A percentile compares a stretch with the other conserved stretches of the same genome.
phyloP scores from a whole-genome alignment of 257 asterid genomes.

The Forsythia viridissima region DNA sequence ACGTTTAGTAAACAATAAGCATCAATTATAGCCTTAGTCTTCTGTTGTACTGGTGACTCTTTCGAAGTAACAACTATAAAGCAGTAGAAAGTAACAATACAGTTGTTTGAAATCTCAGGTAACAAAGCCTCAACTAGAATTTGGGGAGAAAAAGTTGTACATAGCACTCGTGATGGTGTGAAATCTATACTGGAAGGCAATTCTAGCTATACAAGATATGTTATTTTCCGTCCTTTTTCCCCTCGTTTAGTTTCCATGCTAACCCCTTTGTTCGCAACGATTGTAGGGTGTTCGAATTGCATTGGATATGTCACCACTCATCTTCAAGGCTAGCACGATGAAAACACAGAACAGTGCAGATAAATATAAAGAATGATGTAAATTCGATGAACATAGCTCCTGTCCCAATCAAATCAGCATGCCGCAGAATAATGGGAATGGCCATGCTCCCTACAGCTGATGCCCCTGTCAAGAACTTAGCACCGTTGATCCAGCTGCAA shows the following conservation, averaged over 20 bases:
- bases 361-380: conserved; percentile 85
- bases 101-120: background rate
- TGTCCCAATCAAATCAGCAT: conserved; percentile 74
- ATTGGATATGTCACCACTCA: conserved; percentile 61
- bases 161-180: background rate
- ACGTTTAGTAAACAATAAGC: no score
- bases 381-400: conserved; percentile 97
- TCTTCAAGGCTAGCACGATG: conserved; percentile 94
- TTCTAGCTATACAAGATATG: conserved; percentile 15
- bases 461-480: conserved; percentile 94
- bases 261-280: background rate
- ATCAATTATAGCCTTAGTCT: background rate
- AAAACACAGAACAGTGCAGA: conserved; percentile 88
- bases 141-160: background rate
- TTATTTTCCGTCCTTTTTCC: background rate
- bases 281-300: background rate
- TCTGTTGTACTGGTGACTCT: background rate
- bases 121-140: no score
- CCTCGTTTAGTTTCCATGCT: background rate
- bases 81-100: background rate
- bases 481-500: conserved; percentile 88
- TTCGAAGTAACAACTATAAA: no score
- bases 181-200: background rate
- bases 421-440: conserved; percentile 87
- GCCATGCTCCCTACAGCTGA: conserved; percentile 97